These are phyloP conservation scores for Exidia glandulosa DNA, from an alignment of 768 basidiomycete genomes.

Conservation along the genomic window DNA sequence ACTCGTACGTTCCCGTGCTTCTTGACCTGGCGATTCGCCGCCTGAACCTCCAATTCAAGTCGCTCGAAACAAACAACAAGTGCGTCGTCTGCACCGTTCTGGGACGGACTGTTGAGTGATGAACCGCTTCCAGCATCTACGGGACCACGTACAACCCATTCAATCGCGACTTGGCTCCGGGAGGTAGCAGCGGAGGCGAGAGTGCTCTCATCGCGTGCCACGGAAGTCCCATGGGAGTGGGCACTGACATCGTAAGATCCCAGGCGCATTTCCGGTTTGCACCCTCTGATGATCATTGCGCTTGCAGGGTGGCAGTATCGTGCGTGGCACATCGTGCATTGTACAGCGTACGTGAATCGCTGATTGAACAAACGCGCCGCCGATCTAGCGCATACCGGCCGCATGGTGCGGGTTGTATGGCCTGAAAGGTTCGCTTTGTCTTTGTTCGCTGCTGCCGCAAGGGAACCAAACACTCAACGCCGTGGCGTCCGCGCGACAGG, in stretches of 20 bases:
- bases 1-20: constrained; percentile 24
- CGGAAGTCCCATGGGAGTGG: constrained; percentile 30
- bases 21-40: constrained; percentile 12
- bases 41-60: constrained; percentile 20
- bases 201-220: constrained; percentile 32
- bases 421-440: constrained; percentile 36
- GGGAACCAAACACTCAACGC: neutral
- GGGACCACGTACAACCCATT: constrained; percentile 35
- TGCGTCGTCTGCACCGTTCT: neutral
- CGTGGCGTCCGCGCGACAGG: neutral
- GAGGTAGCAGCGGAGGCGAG: constrained; percentile 41
- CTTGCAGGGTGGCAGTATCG: constrained; percentile 29
- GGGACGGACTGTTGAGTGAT: too few relatives aligned
- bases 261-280: neutral
- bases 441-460: constrained; percentile 29
- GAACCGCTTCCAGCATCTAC: constrained; percentile 21
- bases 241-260: constrained; percentile 29
- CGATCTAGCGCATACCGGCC: constrained; percentile 26
- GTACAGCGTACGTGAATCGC: neutral
- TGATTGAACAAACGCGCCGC: neutral
- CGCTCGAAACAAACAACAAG: constrained; percentile 44
- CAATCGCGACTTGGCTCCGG: constrained; percentile 32
- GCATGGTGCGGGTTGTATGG: constrained; percentile 32
- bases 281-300: neutral
- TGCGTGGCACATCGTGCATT: constrained; percentile 17